These are phyloP conservation scores for Quercus glauca DNA, from an alignment of 306 rosid genomes.

Conservation along the genomic window DNA sequence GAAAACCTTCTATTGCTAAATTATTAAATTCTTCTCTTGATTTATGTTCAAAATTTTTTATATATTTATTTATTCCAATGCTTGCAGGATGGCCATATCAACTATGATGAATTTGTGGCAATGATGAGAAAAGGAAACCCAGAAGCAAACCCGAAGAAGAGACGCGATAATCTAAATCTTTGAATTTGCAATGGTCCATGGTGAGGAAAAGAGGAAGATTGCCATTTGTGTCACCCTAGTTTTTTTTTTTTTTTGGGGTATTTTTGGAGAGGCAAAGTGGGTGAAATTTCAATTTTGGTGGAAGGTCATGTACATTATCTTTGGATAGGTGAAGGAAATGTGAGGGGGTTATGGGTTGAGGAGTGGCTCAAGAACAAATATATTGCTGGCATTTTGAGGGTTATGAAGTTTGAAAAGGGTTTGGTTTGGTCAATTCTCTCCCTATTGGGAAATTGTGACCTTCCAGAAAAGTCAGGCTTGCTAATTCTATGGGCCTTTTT, in stretches of 20 bases:
- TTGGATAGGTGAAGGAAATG: slow-evolving; percentile 20
- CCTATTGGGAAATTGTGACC: neutral
- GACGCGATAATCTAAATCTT: slow-evolving; percentile 50
- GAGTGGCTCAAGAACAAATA: slow-evolving; percentile 15
- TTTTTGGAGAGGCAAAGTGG: slow-evolving; percentile 9
- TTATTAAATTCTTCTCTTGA: neutral
- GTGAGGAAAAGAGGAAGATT: neutral
- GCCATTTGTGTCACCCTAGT: slow-evolving; percentile 1
- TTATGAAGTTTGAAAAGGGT: neutral
- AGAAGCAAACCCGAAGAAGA: slow-evolving; percentile 64
- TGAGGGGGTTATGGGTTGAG: slow-evolving; percentile 1
- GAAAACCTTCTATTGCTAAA: neutral
- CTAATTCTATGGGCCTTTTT: neutral
- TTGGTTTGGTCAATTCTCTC: neutral
- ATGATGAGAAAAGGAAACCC: slow-evolving; percentile 94
- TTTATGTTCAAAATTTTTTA: neutral
- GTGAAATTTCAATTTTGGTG: slow-evolving; percentile 8
- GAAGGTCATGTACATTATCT: neutral
- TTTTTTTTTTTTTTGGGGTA: neutral
- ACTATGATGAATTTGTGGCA: slow-evolving; percentile 90
- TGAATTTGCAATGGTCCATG: slow-evolving; percentile 26
- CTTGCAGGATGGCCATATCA: slow-evolving; percentile 82
- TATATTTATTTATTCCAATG: neutral
- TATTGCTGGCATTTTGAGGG: neutral
- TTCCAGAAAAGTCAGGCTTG: neutral